These are phyloP conservation scores for Colletotrichum sp. DNA, from an alignment of 2,329 filamentous ascomycete genomes.

Conservation along the genomic window DNA sequence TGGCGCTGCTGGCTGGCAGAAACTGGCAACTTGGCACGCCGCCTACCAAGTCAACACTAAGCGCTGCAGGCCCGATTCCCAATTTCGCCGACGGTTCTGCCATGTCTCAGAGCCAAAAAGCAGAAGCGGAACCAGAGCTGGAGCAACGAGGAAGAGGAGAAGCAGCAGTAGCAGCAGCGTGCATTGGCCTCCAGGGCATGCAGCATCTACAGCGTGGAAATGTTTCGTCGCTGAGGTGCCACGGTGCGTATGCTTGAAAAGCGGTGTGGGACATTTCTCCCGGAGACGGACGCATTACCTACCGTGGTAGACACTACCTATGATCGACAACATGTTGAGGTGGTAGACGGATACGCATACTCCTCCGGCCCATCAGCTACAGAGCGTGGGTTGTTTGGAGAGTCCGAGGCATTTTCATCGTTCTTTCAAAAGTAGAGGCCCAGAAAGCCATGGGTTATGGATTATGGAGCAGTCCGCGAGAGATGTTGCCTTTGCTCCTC, in stretches of 20 bases:
- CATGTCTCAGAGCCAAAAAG: not conserved
- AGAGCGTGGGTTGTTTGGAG: not conserved
- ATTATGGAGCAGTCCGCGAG: not conserved
- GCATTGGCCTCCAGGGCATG: not conserved
- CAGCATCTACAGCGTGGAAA: not conserved
- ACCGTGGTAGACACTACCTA: not conserved
- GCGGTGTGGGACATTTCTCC: slow-evolving; percentile 6
- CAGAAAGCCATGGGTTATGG: not conserved
- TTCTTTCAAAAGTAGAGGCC: not conserved
- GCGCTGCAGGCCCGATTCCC: not conserved
- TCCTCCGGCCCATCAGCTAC: not conserved
- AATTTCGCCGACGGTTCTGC: not conserved
- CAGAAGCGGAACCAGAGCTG: not conserved
- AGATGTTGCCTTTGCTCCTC: not conserved
- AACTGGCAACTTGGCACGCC: not conserved
- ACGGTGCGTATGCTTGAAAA: not conserved
- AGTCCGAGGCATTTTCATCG: not conserved
- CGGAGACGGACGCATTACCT: not conserved
- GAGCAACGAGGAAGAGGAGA: not conserved
- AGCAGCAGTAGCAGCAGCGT: not conserved
- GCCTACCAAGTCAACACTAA: not conserved
- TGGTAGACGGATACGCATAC: not conserved
- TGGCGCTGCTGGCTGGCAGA: slow-evolving; percentile 1
- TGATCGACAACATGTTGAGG: not conserved
- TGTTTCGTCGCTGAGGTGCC: not conserved